Evolutionary conservation across 768 basidiomycete species (phyloP).

Genomic region (Hortiboletus campestris): DNA sequence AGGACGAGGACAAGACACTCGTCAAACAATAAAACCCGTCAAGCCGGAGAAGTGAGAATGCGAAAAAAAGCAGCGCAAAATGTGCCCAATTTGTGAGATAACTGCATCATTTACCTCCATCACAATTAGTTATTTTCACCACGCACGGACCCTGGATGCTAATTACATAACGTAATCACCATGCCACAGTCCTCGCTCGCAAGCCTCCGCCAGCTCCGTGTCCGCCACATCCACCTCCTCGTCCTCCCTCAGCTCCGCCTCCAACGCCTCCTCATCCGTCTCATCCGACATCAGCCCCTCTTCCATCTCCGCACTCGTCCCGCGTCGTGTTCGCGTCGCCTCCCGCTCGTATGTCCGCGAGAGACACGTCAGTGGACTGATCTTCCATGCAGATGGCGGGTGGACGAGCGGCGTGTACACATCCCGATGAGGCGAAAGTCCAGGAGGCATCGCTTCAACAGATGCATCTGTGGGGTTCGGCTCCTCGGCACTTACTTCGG

Average conservation of each 20-base stretch:
- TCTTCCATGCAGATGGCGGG: conserved; percentile 23
- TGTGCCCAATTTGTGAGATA: conserved; percentile 13
- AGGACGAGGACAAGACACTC: conserved; percentile 19
- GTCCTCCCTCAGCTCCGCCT: conserved; percentile 44
- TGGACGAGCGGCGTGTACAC: conserved; percentile 38
- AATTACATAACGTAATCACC: conserved; percentile 5
- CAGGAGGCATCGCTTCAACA: background rate
- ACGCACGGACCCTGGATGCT: conserved; percentile 30
- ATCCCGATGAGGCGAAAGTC: conserved; percentile 27
- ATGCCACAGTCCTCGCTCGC: conserved; percentile 46
- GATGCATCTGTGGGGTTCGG: conserved; percentile 6
- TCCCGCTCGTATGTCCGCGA: conserved; percentile 25
- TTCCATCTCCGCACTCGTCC: conserved; percentile 15
- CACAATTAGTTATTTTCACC: conserved; percentile 18
- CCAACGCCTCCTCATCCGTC: conserved; percentile 38
- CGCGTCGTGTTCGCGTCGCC: conserved; percentile 16
- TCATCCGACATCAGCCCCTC: conserved; percentile 30
- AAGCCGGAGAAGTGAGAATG: conserved; percentile 18
- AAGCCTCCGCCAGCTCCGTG: conserved; percentile 24
- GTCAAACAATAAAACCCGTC: conserved; percentile 21
- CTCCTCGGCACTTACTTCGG: conserved; percentile 5
- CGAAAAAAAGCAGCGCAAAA: conserved; percentile 21
- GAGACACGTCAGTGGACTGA: conserved; percentile 13
- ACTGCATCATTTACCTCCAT: conserved; percentile 17
- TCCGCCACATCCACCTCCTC: conserved; percentile 40